Base-by-base conservation (phyloP, 1,284 basidiomycete species). In the Trametes polyzona region DNA sequence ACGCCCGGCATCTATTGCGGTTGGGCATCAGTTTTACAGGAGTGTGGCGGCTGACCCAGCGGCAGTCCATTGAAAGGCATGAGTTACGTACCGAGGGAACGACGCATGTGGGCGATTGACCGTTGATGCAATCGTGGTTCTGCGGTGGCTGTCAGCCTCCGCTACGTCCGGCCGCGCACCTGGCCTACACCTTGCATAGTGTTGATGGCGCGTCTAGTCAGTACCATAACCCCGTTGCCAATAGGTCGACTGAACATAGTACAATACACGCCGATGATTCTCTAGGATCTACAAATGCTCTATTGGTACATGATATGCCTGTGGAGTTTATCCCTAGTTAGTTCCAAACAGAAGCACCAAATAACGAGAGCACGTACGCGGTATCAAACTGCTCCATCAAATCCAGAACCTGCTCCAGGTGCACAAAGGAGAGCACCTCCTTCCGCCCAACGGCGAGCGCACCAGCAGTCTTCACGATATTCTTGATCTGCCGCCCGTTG, bases 401-500 rank as follows among this genome's bases (percentile, higher is more conserved):
- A 67, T 84, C 80, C 61, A 87, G 68, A 3, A 86, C 85, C 63
- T 82, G 77, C 54, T 75, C 64, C 47, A 88, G 74, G 71, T 87
- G 83, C 24, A 64, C 65, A 63, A 75, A 80, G 12, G 66, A 67
- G 9, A 87, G 69, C 35, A 65, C 68, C 69, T 83, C 77, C 29
- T 77, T 74, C 23, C 78, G 70, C 0, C 78, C 82, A 24, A 76
- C 57, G 9, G 85, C 83, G 29, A 87, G 72, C 41, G 82, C 82
- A 51, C 82, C 79, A 11, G 84, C 85, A 1, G 84, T 87, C 61
- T 82, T 75, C 27, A 82, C 81, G 6, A 82, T 82, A 59, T 87
- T 87, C 77, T 86, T 87, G 64, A 87, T 86, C 69, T 85, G 81
- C 40, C 84, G 67, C 11, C 85, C 84, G 64, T 86, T 86, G 55